Percentiles rank a stretch among this genome's conserved stretches.
Conservation (phyloP, 2,329 filamentous ascomycete species). For the Penicillium thymicola region DNA sequence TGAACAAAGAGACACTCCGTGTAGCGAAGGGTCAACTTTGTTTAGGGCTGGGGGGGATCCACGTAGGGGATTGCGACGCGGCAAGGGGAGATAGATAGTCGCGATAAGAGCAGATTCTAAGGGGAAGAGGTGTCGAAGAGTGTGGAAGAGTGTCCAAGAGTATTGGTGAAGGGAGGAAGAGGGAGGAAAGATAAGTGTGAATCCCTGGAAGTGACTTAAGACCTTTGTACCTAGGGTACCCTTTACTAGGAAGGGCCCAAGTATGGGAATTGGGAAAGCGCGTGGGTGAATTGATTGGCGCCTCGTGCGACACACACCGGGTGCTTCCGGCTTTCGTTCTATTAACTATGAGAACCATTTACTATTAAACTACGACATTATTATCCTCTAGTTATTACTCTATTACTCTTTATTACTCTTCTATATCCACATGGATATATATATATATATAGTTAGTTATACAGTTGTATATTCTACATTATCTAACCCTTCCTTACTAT, state of each 20-base stretch:
- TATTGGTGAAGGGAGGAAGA: not conserved
- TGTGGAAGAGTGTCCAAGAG: no score
- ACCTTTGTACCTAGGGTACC: not conserved
- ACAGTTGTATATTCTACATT: not conserved
- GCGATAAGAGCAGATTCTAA: constrained; percentile 10
- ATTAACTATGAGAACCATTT: not conserved
- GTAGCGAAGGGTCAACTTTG: constrained; percentile 7
- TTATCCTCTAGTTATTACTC: not conserved
- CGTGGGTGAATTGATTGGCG: constrained; percentile 25
- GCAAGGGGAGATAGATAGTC: constrained; percentile 16
- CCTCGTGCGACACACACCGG: constrained; percentile 20
- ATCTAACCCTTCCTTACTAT: no score
- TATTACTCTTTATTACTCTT: not conserved
- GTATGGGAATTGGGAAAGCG: constrained; percentile 21
- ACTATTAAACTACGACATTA: not conserved
- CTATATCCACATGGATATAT: not conserved
- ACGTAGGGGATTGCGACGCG: constrained; percentile 23
- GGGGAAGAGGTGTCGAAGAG: not conserved
- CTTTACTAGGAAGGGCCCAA: constrained; percentile 7
- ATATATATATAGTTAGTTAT: no score
- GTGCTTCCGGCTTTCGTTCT: constrained; percentile 15
- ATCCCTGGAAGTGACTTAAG: constrained; percentile 3
- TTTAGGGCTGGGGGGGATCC: constrained; percentile 12
- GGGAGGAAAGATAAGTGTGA: not conserved
- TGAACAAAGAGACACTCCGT: constrained; percentile 13